phyloP scores from a whole-genome alignment of 176 grass and related monocot species.

The Carex pumila region DNA sequence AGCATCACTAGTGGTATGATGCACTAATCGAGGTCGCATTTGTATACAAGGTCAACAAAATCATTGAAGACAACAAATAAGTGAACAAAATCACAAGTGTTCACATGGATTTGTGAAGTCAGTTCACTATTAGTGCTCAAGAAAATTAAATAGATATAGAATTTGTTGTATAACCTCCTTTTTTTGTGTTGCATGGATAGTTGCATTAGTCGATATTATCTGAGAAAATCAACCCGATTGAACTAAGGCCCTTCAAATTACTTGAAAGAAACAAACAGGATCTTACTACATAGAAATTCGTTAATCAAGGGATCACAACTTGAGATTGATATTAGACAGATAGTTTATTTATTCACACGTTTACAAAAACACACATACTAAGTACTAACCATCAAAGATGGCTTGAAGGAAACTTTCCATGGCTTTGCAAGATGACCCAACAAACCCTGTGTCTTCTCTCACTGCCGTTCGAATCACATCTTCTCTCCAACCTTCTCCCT shows the following conservation, averaged over 20 bases:
- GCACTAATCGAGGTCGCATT: not conserved
- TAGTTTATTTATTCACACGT: not conserved
- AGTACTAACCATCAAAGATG: not conserved
- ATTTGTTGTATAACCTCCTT: not conserved
- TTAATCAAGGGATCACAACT: not conserved
- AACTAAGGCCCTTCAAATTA: not conserved
- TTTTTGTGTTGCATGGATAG: not conserved
- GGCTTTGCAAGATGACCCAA: constrained; percentile 7
- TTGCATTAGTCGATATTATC: not conserved
- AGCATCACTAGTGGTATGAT: not conserved
- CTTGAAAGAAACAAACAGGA: not conserved
- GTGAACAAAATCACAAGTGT: not conserved
- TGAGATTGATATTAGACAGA: not conserved
- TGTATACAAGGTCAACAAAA: not conserved
- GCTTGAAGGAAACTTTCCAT: constrained; percentile 7
- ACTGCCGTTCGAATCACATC: not conserved
- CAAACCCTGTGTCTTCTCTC: not conserved
- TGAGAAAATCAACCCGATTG: not conserved
- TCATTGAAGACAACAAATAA: not conserved
- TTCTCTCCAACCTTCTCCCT: constrained; percentile 1
- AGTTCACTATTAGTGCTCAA: not conserved
- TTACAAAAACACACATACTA: not conserved
- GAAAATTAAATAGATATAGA: not conserved
- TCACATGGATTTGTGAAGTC: not conserved
- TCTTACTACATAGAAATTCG: not conserved